Conservation (phyloP, 139 green algal genomes). For the Chlorella sp. region DNA sequence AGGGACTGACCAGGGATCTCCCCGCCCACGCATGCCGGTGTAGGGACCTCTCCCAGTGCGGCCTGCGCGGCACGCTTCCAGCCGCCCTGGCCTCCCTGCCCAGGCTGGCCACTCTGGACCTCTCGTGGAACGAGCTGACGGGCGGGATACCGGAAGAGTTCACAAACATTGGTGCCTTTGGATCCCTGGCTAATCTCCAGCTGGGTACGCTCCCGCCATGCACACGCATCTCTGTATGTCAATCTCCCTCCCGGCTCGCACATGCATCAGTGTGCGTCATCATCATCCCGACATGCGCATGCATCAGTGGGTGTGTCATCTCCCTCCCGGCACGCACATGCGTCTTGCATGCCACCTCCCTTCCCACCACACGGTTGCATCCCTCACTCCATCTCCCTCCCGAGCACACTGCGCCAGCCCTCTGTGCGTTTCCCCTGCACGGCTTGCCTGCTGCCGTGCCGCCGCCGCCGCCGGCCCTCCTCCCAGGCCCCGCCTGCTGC, state of each 20-base stretch:
- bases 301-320: no score
- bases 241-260: background rate
- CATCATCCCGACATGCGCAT: no score
- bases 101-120: background rate
- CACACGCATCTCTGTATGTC: no score
- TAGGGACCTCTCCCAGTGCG: background rate
- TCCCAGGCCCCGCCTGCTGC: background rate
- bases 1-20: no score
- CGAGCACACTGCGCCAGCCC: background rate
- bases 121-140: background rate
- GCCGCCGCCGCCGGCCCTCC: background rate
- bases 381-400: background rate
- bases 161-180: background rate
- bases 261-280: no score
- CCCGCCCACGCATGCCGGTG: background rate
- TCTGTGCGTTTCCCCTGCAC: background rate
- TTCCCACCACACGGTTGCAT: background rate
- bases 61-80: background rate
- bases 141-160: background rate
- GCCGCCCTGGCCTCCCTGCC: background rate
- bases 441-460: background rate
- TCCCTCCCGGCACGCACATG: no score
- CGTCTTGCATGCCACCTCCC: background rate
- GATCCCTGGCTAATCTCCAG: background rate
- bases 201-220: background rate